These are phyloP conservation scores for Boletellus ananas DNA, from an alignment of 768 basidiomycete species.

Conservation along the genomic window DNA sequence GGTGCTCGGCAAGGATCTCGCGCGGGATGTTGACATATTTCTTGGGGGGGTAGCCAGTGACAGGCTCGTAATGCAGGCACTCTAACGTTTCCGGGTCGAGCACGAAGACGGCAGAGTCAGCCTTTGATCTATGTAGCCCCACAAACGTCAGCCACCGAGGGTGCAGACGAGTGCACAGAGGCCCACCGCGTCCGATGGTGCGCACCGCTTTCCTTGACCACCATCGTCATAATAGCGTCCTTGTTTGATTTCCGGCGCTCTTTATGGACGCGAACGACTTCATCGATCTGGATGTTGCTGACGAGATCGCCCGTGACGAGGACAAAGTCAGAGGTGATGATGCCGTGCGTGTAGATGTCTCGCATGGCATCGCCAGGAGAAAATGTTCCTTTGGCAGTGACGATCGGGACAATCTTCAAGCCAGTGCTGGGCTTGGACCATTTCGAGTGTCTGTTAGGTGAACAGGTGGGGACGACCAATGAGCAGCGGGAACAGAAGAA, in stretches of 20 bases:
- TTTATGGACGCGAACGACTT: constrained; percentile 86
- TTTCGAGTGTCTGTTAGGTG: constrained; percentile 60
- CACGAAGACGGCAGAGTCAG: constrained; percentile 76
- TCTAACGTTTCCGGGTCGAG: constrained; percentile 72
- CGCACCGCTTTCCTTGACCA: constrained; percentile 74
- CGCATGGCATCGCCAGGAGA: constrained; percentile 91
- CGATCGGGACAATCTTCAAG: constrained; percentile 79
- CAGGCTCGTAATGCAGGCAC: constrained; percentile 81
- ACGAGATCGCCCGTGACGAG: constrained; percentile 90
- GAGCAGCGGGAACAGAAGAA: constrained; percentile 10
- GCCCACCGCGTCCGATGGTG: constrained; percentile 70
- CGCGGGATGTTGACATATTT: constrained; percentile 66
- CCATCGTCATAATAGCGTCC: constrained; percentile 96
- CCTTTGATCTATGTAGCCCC: constrained; percentile 48
- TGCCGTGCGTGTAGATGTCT: constrained; percentile 87
- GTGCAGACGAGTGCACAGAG: not conserved
- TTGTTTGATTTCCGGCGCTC: constrained; percentile 81
- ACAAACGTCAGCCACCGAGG: not conserved
- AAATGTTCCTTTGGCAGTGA: constrained; percentile 82
- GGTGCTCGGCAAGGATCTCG: constrained; percentile 65
- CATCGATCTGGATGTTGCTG: constrained; percentile 87
- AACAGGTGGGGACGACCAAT: constrained; percentile 1
- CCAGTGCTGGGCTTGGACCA: constrained; percentile 79
- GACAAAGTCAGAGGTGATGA: constrained; percentile 88
- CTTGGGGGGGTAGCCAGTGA: constrained; percentile 65